These are phyloP conservation scores for Mortierella sp. DNA, from an alignment of 371 early-diverging fungal species.

Conservation along the genomic window DNA sequence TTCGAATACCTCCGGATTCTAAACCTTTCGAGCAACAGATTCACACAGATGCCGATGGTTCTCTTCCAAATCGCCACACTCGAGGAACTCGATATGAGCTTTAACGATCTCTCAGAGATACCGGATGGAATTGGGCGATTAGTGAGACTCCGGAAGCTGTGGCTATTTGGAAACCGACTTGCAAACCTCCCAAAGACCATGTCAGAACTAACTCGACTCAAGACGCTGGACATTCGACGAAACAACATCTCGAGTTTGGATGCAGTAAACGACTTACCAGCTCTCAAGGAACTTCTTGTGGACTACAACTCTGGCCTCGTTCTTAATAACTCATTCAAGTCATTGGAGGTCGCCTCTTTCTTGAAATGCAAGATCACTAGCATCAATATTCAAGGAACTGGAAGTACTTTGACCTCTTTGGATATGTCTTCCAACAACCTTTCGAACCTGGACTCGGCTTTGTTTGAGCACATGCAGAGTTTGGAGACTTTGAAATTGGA, in stretches of 20 bases:
- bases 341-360: slow-evolving; percentile 58
- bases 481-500: slow-evolving; percentile 74
- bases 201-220: slow-evolving; percentile 68
- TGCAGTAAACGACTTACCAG: slow-evolving; percentile 65
- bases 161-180: slow-evolving; percentile 79
- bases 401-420: slow-evolving; percentile 58
- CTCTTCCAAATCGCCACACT: slow-evolving; percentile 72
- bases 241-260: slow-evolving; percentile 76
- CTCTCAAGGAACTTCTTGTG: slow-evolving; percentile 69
- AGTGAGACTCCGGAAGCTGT: slow-evolving; percentile 66
- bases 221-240: slow-evolving; percentile 80
- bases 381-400: slow-evolving; percentile 49
- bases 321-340: slow-evolving; percentile 57
- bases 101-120: slow-evolving; percentile 81
- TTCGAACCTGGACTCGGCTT: slow-evolving; percentile 68
- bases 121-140: slow-evolving; percentile 82
- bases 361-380: slow-evolving; percentile 70
- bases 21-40: slow-evolving; percentile 84
- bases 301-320: slow-evolving; percentile 76
- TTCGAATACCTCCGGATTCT: slow-evolving; percentile 70
- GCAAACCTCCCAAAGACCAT: slow-evolving; percentile 74
- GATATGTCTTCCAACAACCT: slow-evolving; percentile 80
- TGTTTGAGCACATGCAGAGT: slow-evolving; percentile 65
- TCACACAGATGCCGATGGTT: slow-evolving; percentile 72
- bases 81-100: slow-evolving; percentile 81